phyloP scores from a whole-genome alignment of 2,329 filamentous ascomycete genomes.

The Endoconidiophora polonica region DNA sequence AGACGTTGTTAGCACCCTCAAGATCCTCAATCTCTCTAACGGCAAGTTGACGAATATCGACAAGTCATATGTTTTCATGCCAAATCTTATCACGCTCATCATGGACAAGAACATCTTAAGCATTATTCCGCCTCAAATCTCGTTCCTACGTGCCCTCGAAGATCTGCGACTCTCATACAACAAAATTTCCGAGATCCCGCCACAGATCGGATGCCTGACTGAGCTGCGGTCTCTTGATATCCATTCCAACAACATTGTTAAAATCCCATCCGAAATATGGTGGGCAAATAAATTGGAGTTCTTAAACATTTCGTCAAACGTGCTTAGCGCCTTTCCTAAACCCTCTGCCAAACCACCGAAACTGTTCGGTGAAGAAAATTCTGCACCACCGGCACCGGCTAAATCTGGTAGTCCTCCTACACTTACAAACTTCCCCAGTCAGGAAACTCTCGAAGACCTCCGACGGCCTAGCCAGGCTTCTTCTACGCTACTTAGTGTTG shows the following conservation, averaged over 20 bases:
- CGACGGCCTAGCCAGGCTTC: constrained; percentile 77
- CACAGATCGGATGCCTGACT: constrained; percentile 72
- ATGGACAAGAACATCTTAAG: constrained; percentile 95
- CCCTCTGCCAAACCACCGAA: constrained; percentile 55
- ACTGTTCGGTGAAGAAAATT: constrained; percentile 33
- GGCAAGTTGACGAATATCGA: constrained; percentile 85
- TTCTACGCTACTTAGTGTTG: constrained; percentile 56
- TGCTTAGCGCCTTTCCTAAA: constrained; percentile 80
- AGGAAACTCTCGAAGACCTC: constrained; percentile 48
- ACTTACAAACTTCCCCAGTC: constrained; percentile 48
- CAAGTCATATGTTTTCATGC: constrained; percentile 71
- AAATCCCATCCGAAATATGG: constrained; percentile 88
- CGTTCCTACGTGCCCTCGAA: constrained; percentile 66
- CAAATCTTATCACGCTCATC: constrained; percentile 71
- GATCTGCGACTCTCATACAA: constrained; percentile 92
- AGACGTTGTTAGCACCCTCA: constrained; percentile 61
- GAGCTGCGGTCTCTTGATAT: constrained; percentile 79
- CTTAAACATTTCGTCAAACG: constrained; percentile 88
- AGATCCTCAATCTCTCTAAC: constrained; percentile 74
- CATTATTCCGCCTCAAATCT: constrained; percentile 70
- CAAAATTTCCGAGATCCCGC: constrained; percentile 63
- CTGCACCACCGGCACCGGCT: constrained; percentile 17
- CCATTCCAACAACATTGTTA: constrained; percentile 81
- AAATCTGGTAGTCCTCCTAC: constrained; percentile 26
- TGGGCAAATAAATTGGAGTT: constrained; percentile 80